Percentiles rank a stretch among this genome's conserved stretches.
Conservation (phyloP, 1,284 basidiomycete genomes). For the Golubevia sp. region DNA sequence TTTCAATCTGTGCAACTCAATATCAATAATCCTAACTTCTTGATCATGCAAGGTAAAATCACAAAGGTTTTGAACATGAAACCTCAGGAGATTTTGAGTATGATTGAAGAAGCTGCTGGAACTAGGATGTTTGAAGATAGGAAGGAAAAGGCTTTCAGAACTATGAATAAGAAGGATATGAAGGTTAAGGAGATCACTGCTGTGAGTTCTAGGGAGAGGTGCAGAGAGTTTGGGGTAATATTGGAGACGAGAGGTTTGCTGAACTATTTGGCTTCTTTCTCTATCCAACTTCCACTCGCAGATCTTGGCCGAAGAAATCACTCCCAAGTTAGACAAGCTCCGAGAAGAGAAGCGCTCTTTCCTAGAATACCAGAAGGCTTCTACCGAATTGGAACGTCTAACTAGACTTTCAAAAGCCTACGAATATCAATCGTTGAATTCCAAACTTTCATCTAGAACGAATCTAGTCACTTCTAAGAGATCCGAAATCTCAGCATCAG, state of each 20-base stretch:
- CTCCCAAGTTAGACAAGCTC: conserved; percentile 58
- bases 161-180: conserved; percentile 59
- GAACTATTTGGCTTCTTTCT: neutral
- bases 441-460: conserved; percentile 26
- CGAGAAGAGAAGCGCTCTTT: conserved; percentile 60
- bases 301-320: conserved; percentile 57
- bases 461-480: conserved; percentile 21
- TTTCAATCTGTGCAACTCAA: conserved; percentile 61
- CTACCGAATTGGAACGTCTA: conserved; percentile 54
- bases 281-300: neutral
- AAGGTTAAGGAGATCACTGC: conserved; percentile 58
- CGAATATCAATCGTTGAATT: conserved; percentile 50
- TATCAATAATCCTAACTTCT: conserved; percentile 62
- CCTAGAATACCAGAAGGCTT: conserved; percentile 57
- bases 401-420: conserved; percentile 53
- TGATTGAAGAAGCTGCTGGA: conserved; percentile 60
- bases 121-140: conserved; percentile 61
- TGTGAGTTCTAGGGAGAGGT: conserved; percentile 17
- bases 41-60: conserved; percentile 61
- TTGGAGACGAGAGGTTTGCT: neutral
- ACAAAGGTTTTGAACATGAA: conserved; percentile 62
- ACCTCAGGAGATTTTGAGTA: conserved; percentile 55
- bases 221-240: neutral
- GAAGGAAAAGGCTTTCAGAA: conserved; percentile 60
- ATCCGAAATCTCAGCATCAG: conserved; percentile 20